Evolutionary conservation across 2,329 filamentous ascomycete species (phyloP), one percentile per base, ranked within the genome.

Genomic region (Pseudonectria foliicola): DNA sequence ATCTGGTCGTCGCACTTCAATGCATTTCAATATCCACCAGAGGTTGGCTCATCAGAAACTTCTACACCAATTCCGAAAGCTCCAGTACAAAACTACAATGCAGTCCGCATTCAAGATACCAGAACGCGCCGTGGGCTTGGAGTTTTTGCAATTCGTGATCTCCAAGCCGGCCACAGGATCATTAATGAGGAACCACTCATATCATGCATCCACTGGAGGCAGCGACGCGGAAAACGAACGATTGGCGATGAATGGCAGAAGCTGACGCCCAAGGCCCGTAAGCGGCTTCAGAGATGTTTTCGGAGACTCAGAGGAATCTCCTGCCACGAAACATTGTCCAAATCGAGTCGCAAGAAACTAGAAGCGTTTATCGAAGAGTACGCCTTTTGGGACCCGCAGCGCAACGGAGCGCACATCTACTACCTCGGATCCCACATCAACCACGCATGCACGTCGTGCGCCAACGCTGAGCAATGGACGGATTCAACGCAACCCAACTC

Each of bases 361-460:
- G 21, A 42, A 12, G 38, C 27, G 2, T 58, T 57, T 23, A 28
- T 55, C 11, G 25, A 13, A 6, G 40, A 56, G 10, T 54, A 59
- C 27, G 49, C 25, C 16, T 57, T 53, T 27, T 26, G n/a, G 27
- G 44, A 52, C 10, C 26, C 34, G 1, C 7, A 10, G 8, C 16
- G 31, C 2, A 37, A 10, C 8, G 26, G n/a, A 6, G 44, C 38
- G 6, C 37, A 47, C 25, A 16, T 57, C 12, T 56, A 43, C 29
- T 6, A 10, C 3, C 29, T 49, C 7, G 46, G 40, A 8, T 49
- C 44, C 4, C 34, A 45, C 10, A 53, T 63, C 40, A 62, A 62
- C 34, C 55, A 61, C 38, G 56, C 55, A 10, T 65, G 62, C 29
- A 13, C 0, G 1, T 8, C 14, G 4, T 58, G 55, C 30, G 56